Evolutionary conservation across 176 grass and related monocot genomes (phyloP).

Genomic region (Leersia perrieri): DNA sequence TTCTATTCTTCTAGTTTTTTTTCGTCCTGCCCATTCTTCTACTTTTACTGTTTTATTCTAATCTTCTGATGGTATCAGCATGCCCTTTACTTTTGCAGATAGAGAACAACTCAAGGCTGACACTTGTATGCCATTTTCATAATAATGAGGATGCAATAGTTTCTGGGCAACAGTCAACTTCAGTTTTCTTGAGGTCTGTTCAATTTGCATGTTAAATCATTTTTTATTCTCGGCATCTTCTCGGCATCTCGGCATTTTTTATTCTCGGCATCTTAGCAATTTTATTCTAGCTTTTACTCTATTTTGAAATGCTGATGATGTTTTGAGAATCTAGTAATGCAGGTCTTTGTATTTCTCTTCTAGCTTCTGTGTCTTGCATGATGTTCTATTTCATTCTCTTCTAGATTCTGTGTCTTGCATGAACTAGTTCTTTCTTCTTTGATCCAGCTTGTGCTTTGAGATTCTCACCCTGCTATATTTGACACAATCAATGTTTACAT

Average conservation of each 20-base stretch:
- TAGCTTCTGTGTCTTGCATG: neutral
- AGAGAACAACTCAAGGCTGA: conserved; percentile 69
- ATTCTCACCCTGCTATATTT: conserved; percentile 1
- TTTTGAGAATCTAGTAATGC: neutral
- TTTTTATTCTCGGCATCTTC: conserved; percentile 13
- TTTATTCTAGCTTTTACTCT: neutral
- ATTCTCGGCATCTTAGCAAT: conserved; percentile 31
- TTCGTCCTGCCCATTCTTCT: neutral
- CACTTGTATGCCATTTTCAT: conserved; percentile 75
- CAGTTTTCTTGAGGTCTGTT: conserved; percentile 76
- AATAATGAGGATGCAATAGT: conserved; percentile 61
- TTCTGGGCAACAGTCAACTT: conserved; percentile 62
- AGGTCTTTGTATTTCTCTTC: neutral
- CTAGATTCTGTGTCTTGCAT: neutral
- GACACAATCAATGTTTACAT: conserved; percentile 21
- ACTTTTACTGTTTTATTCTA: conserved; percentile 1
- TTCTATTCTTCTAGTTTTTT: neutral
- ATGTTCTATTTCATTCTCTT: neutral
- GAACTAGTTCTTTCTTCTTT: neutral
- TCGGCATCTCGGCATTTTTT: conserved; percentile 30
- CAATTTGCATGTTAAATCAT: conserved; percentile 14
- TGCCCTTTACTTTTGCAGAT: conserved; percentile 59
- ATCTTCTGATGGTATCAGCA: conserved; percentile 29
- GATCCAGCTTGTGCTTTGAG: neutral
- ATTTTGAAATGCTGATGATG: neutral